Evolutionary conservation across 805 yeast species (phyloP).

Genomic region (Candida chilensis): DNA sequence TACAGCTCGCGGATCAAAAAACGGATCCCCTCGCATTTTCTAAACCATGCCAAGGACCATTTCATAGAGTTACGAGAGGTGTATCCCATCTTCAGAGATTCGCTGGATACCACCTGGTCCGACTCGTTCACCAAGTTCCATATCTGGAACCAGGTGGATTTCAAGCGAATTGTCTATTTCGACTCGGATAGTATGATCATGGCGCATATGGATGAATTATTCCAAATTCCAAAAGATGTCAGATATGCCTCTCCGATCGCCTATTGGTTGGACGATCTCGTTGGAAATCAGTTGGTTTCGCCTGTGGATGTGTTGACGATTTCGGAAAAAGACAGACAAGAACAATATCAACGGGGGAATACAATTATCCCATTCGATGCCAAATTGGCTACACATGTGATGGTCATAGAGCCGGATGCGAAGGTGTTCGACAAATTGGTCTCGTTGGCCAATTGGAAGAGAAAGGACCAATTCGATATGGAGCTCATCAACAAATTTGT

Average conservation of each 20-base stretch:
- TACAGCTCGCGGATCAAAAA: constrained; percentile 8
- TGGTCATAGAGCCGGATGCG: constrained; percentile 48
- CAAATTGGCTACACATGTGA: constrained; percentile 34
- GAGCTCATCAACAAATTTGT: constrained; percentile 35
- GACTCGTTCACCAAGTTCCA: constrained; percentile 46
- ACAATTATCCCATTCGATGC: too few species aligned
- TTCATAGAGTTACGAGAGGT: constrained; percentile 18
- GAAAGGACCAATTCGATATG: constrained; percentile 40
- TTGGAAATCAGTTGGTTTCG: too few species aligned
- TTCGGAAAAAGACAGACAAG: too few species aligned
- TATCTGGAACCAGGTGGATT: constrained; percentile 39
- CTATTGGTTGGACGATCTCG: constrained; percentile 19
- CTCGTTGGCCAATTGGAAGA: constrained; percentile 13
- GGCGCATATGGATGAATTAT: constrained; percentile 21
- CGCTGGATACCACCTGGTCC: constrained; percentile 27
- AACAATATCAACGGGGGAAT: too few species aligned
- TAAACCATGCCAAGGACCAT: constrained; percentile 7
- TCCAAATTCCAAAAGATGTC: constrained; percentile 13
- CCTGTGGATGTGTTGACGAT: too few species aligned
- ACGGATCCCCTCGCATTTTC: constrained; percentile 6
- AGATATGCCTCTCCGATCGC: constrained; percentile 22
- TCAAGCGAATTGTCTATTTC: constrained; percentile 43
- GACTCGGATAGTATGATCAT: constrained; percentile 47
- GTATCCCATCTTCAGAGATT: constrained; percentile 5
- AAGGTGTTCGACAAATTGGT: constrained; percentile 12